Conservation (phyloP, 192 early-diverging fungal species). For the Allomyces macrogynus region DNA sequence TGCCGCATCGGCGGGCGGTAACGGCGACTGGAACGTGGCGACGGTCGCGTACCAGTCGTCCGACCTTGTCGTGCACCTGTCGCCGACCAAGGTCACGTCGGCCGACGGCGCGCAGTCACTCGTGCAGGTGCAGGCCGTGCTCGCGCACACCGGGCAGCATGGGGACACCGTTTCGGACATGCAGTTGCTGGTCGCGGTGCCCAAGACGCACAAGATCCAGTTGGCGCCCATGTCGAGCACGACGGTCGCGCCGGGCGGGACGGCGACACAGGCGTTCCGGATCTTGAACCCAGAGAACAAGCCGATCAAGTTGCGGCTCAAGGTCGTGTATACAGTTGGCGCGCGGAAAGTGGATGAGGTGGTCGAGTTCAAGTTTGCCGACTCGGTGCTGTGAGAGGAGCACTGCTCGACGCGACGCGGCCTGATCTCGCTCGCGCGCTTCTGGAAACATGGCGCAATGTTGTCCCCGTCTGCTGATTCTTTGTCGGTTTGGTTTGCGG, state of each 20-base stretch:
- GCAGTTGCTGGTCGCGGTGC: slow-evolving; percentile 81
- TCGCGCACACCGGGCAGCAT: too few species aligned
- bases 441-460: too few species aligned
- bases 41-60: slow-evolving; percentile 3
- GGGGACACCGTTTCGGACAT: slow-evolving; percentile 37
- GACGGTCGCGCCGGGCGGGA: slow-evolving; percentile 30
- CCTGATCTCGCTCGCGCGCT: too few species aligned
- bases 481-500: too few species aligned
- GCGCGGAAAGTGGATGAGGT: slow-evolving; percentile 27
- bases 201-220: slow-evolving; percentile 71
- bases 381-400: neutral
- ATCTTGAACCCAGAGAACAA: slow-evolving; percentile 67
- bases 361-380: slow-evolving; percentile 19
- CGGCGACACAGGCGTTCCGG: slow-evolving; percentile 57
- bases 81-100: neutral
- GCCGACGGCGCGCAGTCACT: neutral
- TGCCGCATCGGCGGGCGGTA: slow-evolving; percentile 1
- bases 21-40: neutral
- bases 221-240: slow-evolving; percentile 60
- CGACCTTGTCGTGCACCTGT: slow-evolving; percentile 2
- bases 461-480: too few species aligned
- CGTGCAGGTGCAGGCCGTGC: too few species aligned
- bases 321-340: slow-evolving; percentile 23
- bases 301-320: slow-evolving; percentile 24
- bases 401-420: too few species aligned